Base-by-base conservation (phyloP, 208 protist species). In the Trypanosoma melophagium region DNA sequence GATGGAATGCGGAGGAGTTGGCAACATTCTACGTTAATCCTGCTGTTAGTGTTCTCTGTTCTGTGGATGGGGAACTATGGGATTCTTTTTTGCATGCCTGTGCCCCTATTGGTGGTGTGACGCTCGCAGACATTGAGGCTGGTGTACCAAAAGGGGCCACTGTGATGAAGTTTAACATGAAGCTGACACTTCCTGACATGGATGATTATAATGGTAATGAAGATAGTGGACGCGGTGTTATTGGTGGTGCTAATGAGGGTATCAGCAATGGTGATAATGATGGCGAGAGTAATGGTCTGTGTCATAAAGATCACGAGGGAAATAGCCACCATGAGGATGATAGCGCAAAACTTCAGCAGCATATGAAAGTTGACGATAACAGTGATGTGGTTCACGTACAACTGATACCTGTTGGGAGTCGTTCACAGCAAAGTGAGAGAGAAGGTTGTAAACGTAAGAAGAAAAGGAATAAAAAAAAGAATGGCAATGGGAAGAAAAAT, bases 41-140 rank as follows among this genome's bases (percentile, higher is more conserved):
- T 16, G 4, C 38, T 51, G 13, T 51, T 4, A 68, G 69, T 74
- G 60, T 74, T 10, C 35, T 67, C 14, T 69, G 71, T 56, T 25
- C 47, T 55, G 51, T 61, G 40, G 65, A 71, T 44, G 71, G 72
- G 12, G 64, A 77, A 41, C 24, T 78, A 47, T 88, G 81, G 81
- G 80, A 81, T n/a, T 45, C 52, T 13, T 88, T 91, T 41, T 60
- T 81, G 8, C 64, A 60, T 4, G 65, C 76, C 13, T 62, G 86
- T 51, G 71, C 86, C 1, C 76, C 82, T 0, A 77, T 92, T 7
- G 82, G 60, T 5, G 86, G 86, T 16, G 77, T 80, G 25, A 81
- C 76, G 2, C 54, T 89, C 5, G 44, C 47, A 3, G 77, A 78
- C 16, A 75, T 92, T 42, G 80, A 75, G 49, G 73, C 66, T 14